Base-by-base conservation (phyloP, 2,329 filamentous ascomycete genomes). In the Aspergillus ochraceus region DNA sequence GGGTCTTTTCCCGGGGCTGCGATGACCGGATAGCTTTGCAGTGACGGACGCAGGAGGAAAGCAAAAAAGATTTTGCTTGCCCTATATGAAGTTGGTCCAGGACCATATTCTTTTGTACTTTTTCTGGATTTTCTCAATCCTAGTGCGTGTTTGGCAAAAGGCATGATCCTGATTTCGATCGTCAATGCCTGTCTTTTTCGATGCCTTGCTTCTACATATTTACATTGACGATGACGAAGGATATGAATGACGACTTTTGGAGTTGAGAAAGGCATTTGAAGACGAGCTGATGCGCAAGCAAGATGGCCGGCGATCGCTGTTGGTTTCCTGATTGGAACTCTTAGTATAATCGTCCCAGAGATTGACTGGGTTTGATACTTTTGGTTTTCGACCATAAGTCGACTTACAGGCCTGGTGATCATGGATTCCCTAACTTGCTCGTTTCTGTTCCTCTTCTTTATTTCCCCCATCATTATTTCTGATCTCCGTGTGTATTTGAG, bases 201-300 rank as follows among this genome's bases (percentile, higher is more conserved):
- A 47, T 47, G 5, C 8, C 9, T 47, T 20, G 26, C 20, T 22
- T 47, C 22, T 14, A 47, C 45, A 24, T 60, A 32, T 30, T 47
- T 57, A 50, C 36, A 42, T 42, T 59, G 57, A 64, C 51, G 60
- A 66, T 63, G 55, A 66, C 45, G 64, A 66, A 63, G 54, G 54
- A 61, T 59, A 66, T 60, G 64, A 66, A 59, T 66, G 54, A 66
- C 58, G 64, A 63, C 50, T 52, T 54, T 51, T 46, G 54, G 47
- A 30, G 54, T 47, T 20, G 42, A 55, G 52, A 32, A 39, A 52
- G 52, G 30, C 24, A 47, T 52, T 19, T 24, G 20, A 19, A n/a
- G 26, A 49, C 19, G 30, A 55, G 30, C 14, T 6, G 22, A 30
- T 29, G 9, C 20, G 22, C 11, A 47, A 46, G 32, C 32, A 14